A percentile compares a stretch with the other conserved stretches of the same genome.
Evolutionary conservation across 2,329 filamentous ascomycete genomes (phyloP).

Genomic region (Atkinsonella texensis): DNA sequence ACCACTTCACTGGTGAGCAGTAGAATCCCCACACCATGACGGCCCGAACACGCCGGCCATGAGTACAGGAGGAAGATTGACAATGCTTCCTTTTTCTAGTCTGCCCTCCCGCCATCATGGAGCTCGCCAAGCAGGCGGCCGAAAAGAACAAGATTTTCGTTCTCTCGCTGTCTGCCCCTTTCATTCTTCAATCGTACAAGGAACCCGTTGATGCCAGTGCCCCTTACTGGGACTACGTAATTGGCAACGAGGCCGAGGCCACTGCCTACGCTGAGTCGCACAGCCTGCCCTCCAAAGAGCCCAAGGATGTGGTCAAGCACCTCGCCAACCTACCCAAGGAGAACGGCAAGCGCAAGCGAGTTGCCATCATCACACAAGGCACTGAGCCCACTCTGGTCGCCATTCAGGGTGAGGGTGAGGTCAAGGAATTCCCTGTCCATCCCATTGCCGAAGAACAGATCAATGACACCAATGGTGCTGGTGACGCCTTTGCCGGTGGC

Average conservation of each 20-base stretch:
- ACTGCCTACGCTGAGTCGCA: slow-evolving; percentile 77
- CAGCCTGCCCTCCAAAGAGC: slow-evolving; percentile 59
- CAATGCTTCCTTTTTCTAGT: slow-evolving; percentile 35
- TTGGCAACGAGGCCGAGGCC: slow-evolving; percentile 96
- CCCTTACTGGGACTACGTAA: slow-evolving; percentile 89
- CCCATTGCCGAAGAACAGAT: slow-evolving; percentile 67
- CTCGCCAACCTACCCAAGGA: slow-evolving; percentile 86
- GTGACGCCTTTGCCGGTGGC: slow-evolving; percentile 92
- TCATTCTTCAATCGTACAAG: slow-evolving; percentile 97
- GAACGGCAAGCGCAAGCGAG: slow-evolving; percentile 71
- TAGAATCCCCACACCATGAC: no score
- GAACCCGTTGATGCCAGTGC: slow-evolving; percentile 76
- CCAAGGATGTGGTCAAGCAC: slow-evolving; percentile 73
- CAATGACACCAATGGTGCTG: slow-evolving; percentile 92
- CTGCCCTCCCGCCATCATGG: slow-evolving; percentile 79
- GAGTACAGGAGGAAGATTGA: background rate
- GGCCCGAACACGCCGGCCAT: background rate
- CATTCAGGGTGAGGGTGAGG: slow-evolving; percentile 53
- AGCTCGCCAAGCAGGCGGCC: slow-evolving; percentile 82
- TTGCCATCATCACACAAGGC: slow-evolving; percentile 90
- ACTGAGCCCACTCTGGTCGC: slow-evolving; percentile 84
- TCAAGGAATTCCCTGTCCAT: slow-evolving; percentile 72
- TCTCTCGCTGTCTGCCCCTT: slow-evolving; percentile 86
- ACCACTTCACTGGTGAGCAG: slow-evolving; percentile 66
- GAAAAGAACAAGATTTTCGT: slow-evolving; percentile 82